Base-by-base conservation (phyloP, 1,284 basidiomycete species). In the Pisolithus thermaeus region DNA sequence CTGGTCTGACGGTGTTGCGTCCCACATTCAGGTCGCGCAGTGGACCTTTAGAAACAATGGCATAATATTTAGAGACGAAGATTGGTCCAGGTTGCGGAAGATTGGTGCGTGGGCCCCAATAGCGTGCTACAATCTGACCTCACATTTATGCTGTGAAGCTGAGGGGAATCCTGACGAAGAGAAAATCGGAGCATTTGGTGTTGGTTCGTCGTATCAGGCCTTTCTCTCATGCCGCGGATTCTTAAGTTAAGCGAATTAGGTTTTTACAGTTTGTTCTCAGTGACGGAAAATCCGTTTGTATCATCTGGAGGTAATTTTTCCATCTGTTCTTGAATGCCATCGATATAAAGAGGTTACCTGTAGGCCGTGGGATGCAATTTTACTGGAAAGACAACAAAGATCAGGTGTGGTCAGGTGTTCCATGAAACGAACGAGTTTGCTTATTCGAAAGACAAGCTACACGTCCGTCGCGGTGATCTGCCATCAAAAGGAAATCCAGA, bases 361-460 rank as follows among this genome's bases (percentile, higher is more conserved):
- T 49, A 87, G 84, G 80, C 47, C 81, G 92, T 64, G 93, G 90
- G 84, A 97, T 97, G 93, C 90, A 89, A 2, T 98, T 99, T 68
- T 91, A 97, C 66, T 99, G 94, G 94, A 95, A 94, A 65, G 89
- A 91, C 60, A 86, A 87, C 60, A 90, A 88, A 62, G 92, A 96
- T 62, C 85, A 87, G 71, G 85, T 84, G 57, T 44, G 55, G 9
- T 20, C 3, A 1, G 18, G 30, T 12, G 12, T 16, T 39, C 14
- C 4, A 9, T 3, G 8, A 2, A 7, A 25, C 1, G 40, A 4
- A 28, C 9, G 32, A 18, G 18, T 40, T 38, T 22, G 11, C 46
- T 63, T 22, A 62, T 42, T 1, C 1, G 28, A 22, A 11, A 40
- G 5, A 43, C 38, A 14, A 89, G 81, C 75, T 95, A 1, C 85